Evolutionary conservation across 108 stramenopile species (phyloP).

Genomic region (Epithemia pelagica): DNA sequence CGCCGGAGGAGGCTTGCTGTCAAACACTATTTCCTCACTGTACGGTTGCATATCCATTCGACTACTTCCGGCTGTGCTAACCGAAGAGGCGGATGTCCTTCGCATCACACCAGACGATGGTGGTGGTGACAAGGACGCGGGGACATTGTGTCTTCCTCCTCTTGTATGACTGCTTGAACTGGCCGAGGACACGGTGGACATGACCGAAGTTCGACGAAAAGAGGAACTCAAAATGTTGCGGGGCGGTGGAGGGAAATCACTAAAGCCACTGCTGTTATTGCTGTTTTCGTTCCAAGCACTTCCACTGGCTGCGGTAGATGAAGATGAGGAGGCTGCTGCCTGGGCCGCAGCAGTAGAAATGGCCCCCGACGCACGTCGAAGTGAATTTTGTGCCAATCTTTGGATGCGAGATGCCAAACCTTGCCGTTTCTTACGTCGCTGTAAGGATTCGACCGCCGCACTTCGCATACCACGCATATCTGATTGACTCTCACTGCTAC

Average conservation of each 20-base stretch:
- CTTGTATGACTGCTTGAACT: neutral
- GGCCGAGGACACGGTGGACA: neutral
- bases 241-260: neutral
- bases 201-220: neutral
- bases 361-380: neutral
- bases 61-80: neutral
- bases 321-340: neutral
- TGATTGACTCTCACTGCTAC: neutral
- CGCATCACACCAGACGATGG: neutral
- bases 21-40: neutral
- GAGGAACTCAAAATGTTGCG: neutral
- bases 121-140: neutral
- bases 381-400: constrained; percentile 3
- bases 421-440: constrained; percentile 10
- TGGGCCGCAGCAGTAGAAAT: neutral
- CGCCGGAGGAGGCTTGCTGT: neutral
- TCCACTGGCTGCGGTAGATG: neutral
- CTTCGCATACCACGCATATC: constrained; percentile 3
- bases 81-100: neutral
- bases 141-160: neutral
- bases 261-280: neutral
- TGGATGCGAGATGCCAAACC: constrained; percentile 6
- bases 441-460: constrained; percentile 7
- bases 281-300: neutral
- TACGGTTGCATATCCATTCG: neutral